These are phyloP conservation scores for Taiozyma sp. DNA, from an alignment of 1,139 yeast genomes.

Conservation along the genomic window DNA sequence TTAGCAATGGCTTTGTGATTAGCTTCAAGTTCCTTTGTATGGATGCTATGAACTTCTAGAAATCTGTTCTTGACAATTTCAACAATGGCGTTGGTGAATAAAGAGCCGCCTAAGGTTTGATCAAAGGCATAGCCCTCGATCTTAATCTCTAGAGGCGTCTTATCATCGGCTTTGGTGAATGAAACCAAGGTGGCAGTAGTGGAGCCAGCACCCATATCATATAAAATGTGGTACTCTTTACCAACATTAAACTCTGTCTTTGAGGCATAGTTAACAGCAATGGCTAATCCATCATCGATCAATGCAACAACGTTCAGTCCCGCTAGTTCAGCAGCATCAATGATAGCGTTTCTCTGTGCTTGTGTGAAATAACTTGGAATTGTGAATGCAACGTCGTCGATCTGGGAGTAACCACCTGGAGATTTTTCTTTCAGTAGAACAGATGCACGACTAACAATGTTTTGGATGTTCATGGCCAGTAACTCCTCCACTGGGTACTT, in stretches of 20 bases:
- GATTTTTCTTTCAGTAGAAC: conserved; percentile 38
- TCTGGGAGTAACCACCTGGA: conserved; percentile 33
- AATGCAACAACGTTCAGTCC: conserved; percentile 62
- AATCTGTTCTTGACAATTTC: conserved; percentile 58
- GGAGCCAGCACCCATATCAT: conserved; percentile 93
- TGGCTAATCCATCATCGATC: conserved; percentile 89
- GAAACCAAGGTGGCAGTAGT: conserved; percentile 83
- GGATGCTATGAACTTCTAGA: conserved; percentile 31
- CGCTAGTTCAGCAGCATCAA: conserved; percentile 71
- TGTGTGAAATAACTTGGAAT: conserved; percentile 71
- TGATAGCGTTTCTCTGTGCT: conserved; percentile 64
- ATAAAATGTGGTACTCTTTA: conserved; percentile 64
- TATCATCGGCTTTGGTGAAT: conserved; percentile 40
- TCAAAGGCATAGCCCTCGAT: conserved; percentile 73
- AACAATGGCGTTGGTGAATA: conserved; percentile 62
- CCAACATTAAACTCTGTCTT: conserved; percentile 35
- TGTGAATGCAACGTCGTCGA: conserved; percentile 68
- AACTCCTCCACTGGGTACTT: conserved; percentile 70
- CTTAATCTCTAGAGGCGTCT: conserved; percentile 41
- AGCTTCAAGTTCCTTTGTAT: conserved; percentile 37
- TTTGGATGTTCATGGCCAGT: conserved; percentile 75
- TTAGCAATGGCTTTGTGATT: conserved; percentile 62
- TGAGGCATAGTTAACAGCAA: conserved; percentile 71
- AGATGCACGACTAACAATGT: conserved; percentile 63
- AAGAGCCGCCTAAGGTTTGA: conserved; percentile 66